phyloP scores from a whole-genome alignment of 1,284 basidiomycete genomes.

The Golubevia pallescens region DNA sequence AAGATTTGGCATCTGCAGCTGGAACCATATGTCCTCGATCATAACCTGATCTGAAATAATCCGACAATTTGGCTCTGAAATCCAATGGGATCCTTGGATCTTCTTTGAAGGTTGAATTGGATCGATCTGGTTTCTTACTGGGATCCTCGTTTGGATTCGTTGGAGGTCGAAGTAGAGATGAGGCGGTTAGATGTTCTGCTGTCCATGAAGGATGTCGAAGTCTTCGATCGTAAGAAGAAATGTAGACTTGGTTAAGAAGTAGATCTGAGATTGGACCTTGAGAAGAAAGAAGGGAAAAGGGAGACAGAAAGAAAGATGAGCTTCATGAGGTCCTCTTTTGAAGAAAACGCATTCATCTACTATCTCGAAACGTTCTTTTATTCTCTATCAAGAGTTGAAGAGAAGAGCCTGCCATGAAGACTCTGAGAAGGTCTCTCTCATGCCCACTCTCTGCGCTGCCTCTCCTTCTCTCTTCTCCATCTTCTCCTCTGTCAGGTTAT shows the following conservation, averaged over 20 bases:
- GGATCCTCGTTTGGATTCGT: conserved; percentile 62
- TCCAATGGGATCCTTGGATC: conserved; percentile 77
- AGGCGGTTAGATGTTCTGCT: conserved; percentile 48
- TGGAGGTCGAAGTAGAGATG: conserved; percentile 45
- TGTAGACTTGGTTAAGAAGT: conserved; percentile 80
- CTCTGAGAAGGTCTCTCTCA: too few species aligned
- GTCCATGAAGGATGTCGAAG: conserved; percentile 85
- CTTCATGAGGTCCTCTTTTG: conserved; percentile 55
- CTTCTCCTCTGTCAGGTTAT: too few species aligned
- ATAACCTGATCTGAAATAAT: conserved; percentile 91
- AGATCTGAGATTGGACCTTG: conserved; percentile 83
- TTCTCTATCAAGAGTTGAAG: conserved; percentile 14
- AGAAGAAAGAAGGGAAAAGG: conserved; percentile 12
- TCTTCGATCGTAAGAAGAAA: conserved; percentile 87
- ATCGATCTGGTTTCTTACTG: conserved; percentile 73
- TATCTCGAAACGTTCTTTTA: conserved; percentile 25
- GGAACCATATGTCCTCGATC: conserved; percentile 96
- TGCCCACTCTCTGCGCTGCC: too few species aligned
- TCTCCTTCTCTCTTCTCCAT: too few species aligned
- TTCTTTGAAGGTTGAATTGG: conserved; percentile 78
- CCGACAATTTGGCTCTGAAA: conserved; percentile 84
- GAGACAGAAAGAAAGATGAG: conserved; percentile 40
- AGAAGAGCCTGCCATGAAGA: too few species aligned
- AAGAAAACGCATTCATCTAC: conserved; percentile 44
- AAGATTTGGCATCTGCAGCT: conserved; percentile 94